Evolutionary conservation across 148 eudicot genomes (phyloP), one percentile per base, ranked within the genome.

Genomic region (Gaultheria prostrata): DNA sequence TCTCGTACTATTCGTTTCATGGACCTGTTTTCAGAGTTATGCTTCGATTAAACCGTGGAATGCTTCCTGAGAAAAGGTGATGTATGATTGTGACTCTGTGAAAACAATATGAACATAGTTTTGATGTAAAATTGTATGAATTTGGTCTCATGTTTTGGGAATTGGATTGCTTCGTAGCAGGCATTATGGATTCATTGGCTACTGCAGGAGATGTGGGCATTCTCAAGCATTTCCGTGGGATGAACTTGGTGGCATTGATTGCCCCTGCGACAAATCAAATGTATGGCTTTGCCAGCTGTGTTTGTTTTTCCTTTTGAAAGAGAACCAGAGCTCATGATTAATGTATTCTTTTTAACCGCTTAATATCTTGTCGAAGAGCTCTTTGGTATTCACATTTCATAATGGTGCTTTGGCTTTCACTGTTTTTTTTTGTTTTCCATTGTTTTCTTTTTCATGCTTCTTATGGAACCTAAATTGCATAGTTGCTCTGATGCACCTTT

Each of bases 1-100:
- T 97, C 90, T 97, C 99, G 8, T 93, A 94, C 87, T 97, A 97
- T 83, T 97, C 99, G 11, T 97, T 90, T 89, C 99, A 97, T 80
- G 98, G 99, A 70, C 99, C 99, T 81, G 93, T 97, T 35, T 97
- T 97, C 82, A 93, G 99, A 78, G 95, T 90, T 28, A 87, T 97
- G 98, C 93, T 97, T 30, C 94, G 90, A 76, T 83, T 97, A 59
- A 81, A 88, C 70, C 94, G 96, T 78, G 98, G 99, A 74, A 90
- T 87, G 88, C 87, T 85, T 80, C 84, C 83, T 56, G 85, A 89
- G 82, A 90, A 85, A 50, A 92, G 98, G 99, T 94, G 71, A 83
- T 77, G 28, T 24, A 43, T 59, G 54, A 24, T 45, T 78, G 32
- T 45, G 28, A 7, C 53, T 54, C 82, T 17, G 9, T 32, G 30